A percentile compares a stretch with the other conserved stretches of the same genome.
Conservation (phyloP, 768 basidiomycete genomes). For the Coprinopsis sp. region DNA sequence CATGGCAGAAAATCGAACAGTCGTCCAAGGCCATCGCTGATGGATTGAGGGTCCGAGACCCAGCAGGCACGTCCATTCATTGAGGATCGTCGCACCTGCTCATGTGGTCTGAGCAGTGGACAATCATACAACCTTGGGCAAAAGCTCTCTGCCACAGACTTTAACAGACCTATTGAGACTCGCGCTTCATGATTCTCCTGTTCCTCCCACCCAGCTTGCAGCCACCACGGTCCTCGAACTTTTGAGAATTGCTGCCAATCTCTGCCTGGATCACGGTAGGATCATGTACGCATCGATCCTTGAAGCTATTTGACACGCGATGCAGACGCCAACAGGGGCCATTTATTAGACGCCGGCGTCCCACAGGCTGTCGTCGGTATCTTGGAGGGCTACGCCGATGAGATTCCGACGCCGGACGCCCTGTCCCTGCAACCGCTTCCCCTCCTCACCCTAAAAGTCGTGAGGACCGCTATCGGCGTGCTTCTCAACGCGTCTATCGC, state of each 20-base stretch:
- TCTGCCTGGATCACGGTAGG: constrained; percentile 79
- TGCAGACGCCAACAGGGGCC: constrained; percentile 70
- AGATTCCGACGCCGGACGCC: constrained; percentile 30
- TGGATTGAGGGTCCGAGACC: constrained; percentile 52
- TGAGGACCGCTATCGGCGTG: constrained; percentile 75
- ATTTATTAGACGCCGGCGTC: constrained; percentile 65
- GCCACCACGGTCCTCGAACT: constrained; percentile 60
- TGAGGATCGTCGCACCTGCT: background rate
- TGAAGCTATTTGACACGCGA: background rate
- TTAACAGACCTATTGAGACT: constrained; percentile 56
- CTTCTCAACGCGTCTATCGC: constrained; percentile 74
- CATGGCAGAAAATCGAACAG: constrained; percentile 50
- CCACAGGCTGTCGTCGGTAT: constrained; percentile 63
- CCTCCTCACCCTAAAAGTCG: constrained; percentile 60
- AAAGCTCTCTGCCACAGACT: constrained; percentile 58
- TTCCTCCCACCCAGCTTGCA: constrained; percentile 42
- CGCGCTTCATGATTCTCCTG: constrained; percentile 45
- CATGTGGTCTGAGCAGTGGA: constrained; percentile 45
- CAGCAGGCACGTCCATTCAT: constrained; percentile 34
- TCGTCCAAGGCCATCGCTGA: constrained; percentile 59
- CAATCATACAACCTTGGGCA: constrained; percentile 65
- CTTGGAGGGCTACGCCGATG: constrained; percentile 63
- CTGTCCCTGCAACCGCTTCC: constrained; percentile 46
- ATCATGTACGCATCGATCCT: background rate
- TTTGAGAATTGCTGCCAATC: constrained; percentile 74